Evolutionary conservation across 2,329 filamentous ascomycete species (phyloP).

Genomic region (Neofusicoccum laricinum): DNA sequence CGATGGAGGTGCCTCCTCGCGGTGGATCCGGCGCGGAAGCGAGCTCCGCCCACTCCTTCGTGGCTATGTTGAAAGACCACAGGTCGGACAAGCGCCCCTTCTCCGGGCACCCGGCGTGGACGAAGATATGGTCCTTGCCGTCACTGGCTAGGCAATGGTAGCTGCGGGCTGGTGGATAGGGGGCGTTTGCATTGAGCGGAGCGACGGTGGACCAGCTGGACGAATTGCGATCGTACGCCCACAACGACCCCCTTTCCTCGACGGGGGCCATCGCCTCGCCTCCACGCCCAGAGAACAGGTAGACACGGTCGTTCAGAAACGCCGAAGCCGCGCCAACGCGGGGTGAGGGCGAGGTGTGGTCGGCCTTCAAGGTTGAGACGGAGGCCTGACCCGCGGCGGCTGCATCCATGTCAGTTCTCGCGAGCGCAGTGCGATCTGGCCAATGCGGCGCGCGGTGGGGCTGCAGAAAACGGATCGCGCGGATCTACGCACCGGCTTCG

Average conservation of each 20-base stretch:
- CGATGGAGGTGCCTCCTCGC: constrained; percentile 66
- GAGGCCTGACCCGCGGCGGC: neutral
- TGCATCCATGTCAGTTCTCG: constrained; percentile 19
- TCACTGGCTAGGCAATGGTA: constrained; percentile 67
- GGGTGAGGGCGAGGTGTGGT: constrained; percentile 53
- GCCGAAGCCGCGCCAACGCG: constrained; percentile 72
- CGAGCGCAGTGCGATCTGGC: neutral
- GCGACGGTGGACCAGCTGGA: constrained; percentile 63
- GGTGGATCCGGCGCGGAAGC: constrained; percentile 64
- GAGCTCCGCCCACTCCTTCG: constrained; percentile 64
- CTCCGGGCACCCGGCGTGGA: constrained; percentile 73
- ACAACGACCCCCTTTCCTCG: constrained; percentile 71
- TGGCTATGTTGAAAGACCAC: constrained; percentile 72
- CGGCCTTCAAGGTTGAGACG: constrained; percentile 14
- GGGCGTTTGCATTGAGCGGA: constrained; percentile 48
- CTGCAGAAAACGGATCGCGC: neutral
- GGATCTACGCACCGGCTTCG: neutral
- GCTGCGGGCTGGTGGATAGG: constrained; percentile 64
- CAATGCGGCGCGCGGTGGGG: neutral
- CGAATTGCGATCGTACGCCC: constrained; percentile 69
- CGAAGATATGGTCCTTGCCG: constrained; percentile 66
- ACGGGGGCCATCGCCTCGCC: constrained; percentile 67
- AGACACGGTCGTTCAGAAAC: constrained; percentile 67
- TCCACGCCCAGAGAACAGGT: constrained; percentile 77
- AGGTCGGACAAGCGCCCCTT: constrained; percentile 65